Conservation (phyloP, 805 yeast genomes). For the Starmerella lactis-condensi region DNA sequence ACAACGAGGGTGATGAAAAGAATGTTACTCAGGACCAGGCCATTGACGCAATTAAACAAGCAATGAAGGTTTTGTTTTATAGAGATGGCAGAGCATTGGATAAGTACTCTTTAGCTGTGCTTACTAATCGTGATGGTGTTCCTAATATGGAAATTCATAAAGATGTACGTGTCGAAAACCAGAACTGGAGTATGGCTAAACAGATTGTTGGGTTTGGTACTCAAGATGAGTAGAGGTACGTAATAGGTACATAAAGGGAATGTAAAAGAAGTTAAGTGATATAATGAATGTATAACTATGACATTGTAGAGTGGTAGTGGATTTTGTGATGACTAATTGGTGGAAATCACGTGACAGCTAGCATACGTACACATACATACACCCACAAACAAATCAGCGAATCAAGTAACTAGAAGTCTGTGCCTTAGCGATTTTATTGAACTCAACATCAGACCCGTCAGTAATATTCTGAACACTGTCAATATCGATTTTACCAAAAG, state of each 20-base stretch:
- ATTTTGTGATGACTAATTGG: neutral
- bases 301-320: neutral
- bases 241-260: neutral
- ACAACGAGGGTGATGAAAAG: conserved; percentile 54
- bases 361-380: neutral
- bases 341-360: neutral
- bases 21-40: conserved; percentile 61
- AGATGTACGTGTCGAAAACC: conserved; percentile 11
- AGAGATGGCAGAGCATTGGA: conserved; percentile 91
- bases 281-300: neutral
- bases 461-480: conserved; percentile 35
- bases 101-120: conserved; percentile 60
- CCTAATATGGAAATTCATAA: conserved; percentile 27
- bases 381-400: conserved; percentile 6
- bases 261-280: neutral
- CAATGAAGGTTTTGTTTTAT: conserved; percentile 86
- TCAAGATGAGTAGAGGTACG: conserved; percentile 5
- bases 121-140: conserved; percentile 40
- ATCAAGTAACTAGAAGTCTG: conserved; percentile 14
- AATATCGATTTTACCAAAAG: conserved; percentile 50
- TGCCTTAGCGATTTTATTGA: conserved; percentile 11
- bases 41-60: conserved; percentile 51
- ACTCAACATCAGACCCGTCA: conserved; percentile 20
- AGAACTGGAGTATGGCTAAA: conserved; percentile 47
- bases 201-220: conserved; percentile 75